Percentiles rank a stretch among this genome's conserved stretches.
These are phyloP conservation scores for Trichoderma semiorbis DNA, from an alignment of 2,329 filamentous ascomycete species.

Conservation along the genomic window DNA sequence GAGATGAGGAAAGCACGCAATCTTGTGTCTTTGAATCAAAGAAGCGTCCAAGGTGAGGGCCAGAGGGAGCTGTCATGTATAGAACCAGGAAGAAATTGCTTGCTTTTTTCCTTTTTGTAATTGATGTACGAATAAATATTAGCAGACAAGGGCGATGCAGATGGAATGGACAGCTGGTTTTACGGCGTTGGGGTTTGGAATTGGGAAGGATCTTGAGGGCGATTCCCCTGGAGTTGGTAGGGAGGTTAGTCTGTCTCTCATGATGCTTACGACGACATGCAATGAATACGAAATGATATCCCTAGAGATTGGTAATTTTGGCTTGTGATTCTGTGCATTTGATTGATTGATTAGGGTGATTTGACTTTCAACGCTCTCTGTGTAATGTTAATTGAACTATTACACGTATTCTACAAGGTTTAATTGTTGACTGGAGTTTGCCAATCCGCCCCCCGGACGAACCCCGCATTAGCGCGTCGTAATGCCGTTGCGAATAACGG, in stretches of 20 bases:
- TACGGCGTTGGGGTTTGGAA: conserved; percentile 21
- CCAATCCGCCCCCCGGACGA: neutral
- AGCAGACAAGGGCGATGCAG: conserved; percentile 15
- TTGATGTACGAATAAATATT: conserved; percentile 26
- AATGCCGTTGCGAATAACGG: neutral
- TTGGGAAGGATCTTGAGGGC: conserved; percentile 24
- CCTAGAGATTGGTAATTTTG: neutral
- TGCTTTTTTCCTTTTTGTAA: conserved; percentile 19
- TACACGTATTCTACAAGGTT: too few species aligned
- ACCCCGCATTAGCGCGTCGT: conserved; percentile 5
- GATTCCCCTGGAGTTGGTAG: conserved; percentile 19
- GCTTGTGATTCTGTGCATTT: neutral
- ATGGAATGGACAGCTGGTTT: conserved; percentile 12
- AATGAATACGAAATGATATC: conserved; percentile 28
- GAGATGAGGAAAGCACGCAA: neutral
- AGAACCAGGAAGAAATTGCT: conserved; percentile 14
- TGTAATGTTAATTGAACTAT: neutral
- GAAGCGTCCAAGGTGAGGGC: neutral
- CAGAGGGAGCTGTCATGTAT: neutral
- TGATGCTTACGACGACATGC: conserved; percentile 33
- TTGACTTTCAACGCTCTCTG: neutral
- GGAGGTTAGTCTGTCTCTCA: conserved; percentile 24
- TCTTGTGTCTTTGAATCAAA: neutral
- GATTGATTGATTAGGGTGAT: neutral
- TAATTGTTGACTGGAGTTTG: too few species aligned